Conservation (phyloP, 148 eudicot genomes). For the Chenopodium formosanum region DNA sequence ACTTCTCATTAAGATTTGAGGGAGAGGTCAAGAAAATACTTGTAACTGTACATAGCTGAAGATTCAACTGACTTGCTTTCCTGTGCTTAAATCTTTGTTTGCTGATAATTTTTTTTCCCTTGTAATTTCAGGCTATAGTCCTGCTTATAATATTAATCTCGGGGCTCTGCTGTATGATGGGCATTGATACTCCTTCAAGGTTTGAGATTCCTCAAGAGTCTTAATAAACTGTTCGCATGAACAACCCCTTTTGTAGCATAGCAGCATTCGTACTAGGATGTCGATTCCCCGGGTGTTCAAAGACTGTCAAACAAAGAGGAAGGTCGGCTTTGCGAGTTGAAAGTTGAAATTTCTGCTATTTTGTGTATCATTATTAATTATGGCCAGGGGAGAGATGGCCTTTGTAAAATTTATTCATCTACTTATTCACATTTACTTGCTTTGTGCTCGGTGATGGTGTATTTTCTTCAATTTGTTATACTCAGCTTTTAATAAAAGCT, state of each 20-base stretch:
- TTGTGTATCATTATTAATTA: slow-evolving; percentile 22
- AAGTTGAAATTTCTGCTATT: slow-evolving; percentile 11
- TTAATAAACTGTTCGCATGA: slow-evolving; percentile 25
- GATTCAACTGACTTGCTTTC: background rate
- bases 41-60: background rate
- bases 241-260: slow-evolving; percentile 22
- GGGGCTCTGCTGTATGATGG: slow-evolving; percentile 96
- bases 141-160: slow-evolving; percentile 85
- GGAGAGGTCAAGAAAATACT: background rate
- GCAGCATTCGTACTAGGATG: slow-evolving; percentile 11
- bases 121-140: slow-evolving; percentile 60
- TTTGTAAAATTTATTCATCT: slow-evolving; percentile 26
- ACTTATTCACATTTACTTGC: slow-evolving; percentile 16
- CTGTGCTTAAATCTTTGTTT: background rate
- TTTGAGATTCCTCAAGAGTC: slow-evolving; percentile 87
- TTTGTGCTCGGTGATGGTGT: slow-evolving; percentile 31
- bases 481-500: slow-evolving; percentile 24
- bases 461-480: slow-evolving; percentile 36
- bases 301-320: slow-evolving; percentile 18
- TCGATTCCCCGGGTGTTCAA: slow-evolving; percentile 17
- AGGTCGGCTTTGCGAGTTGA: slow-evolving; percentile 18
- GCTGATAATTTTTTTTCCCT: slow-evolving; percentile 3
- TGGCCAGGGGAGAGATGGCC: slow-evolving; percentile 34
- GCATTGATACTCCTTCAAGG: slow-evolving; percentile 91
- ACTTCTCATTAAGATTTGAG: background rate